Conservation (phyloP, 768 basidiomycete genomes). For the Dacryopinax spathularia region DNA sequence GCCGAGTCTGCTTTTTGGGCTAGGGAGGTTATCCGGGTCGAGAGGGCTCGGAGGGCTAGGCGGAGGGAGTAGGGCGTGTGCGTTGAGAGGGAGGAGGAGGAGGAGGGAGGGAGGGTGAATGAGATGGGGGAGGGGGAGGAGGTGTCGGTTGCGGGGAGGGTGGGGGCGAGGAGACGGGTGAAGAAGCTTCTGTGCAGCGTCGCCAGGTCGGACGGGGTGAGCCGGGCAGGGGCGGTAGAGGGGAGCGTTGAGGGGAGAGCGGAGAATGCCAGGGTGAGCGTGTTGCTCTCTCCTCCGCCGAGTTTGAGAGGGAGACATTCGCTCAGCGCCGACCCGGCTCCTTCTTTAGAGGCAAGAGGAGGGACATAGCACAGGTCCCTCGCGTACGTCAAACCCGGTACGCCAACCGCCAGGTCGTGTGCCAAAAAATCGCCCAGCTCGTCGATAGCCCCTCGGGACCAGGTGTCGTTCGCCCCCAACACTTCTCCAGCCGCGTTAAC, state of each 20-base stretch:
- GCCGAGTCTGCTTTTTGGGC: slow-evolving; percentile 79
- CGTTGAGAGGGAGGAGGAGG: slow-evolving; percentile 32
- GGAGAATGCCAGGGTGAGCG: slow-evolving; percentile 15
- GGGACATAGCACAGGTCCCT: slow-evolving; percentile 11
- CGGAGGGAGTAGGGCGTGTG: slow-evolving; percentile 56
- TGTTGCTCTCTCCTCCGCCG: neutral
- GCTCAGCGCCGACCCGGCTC: slow-evolving; percentile 16
- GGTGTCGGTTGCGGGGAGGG: slow-evolving; percentile 27
- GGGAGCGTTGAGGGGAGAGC: slow-evolving; percentile 38
- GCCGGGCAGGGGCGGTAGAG: slow-evolving; percentile 8
- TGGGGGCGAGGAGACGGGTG: slow-evolving; percentile 36
- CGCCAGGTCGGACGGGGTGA: slow-evolving; percentile 21
- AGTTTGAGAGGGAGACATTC: neutral
- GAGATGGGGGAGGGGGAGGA: slow-evolving; percentile 23
- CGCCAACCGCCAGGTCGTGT: neutral
- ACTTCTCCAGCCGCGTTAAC: neutral
- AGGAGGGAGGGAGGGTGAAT: slow-evolving; percentile 24
- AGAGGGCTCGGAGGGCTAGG: slow-evolving; percentile 66
- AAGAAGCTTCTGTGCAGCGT: slow-evolving; percentile 36
- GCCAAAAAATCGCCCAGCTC: neutral
- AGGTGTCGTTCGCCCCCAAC: neutral
- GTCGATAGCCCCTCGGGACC: neutral
- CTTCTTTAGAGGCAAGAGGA: slow-evolving; percentile 11
- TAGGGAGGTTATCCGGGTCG: slow-evolving; percentile 47
- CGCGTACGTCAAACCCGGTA: neutral